phyloP scores from a whole-genome alignment of 257 asterid genomes.

The Ilex asprella region DNA sequence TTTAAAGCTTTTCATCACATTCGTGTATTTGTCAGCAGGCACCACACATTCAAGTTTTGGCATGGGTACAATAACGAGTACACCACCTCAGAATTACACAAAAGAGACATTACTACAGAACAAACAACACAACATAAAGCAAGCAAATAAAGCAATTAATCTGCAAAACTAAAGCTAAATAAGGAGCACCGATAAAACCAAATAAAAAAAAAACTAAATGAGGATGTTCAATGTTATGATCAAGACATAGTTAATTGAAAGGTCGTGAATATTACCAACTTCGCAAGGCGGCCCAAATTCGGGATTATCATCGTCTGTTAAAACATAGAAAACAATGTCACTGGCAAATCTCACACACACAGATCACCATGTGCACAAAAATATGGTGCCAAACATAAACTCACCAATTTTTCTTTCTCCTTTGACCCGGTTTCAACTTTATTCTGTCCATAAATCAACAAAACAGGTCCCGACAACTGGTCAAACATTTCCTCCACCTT shows the following conservation, averaged over 20 bases:
- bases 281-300: conserved; percentile 86
- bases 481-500: conserved; percentile 85
- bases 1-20: no score
- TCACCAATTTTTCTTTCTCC: conserved; percentile 87
- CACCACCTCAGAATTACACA: no score
- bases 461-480: conserved; percentile 64
- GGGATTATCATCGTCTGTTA: conserved; percentile 92
- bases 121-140: not conserved
- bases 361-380: not conserved
- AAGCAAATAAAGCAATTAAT: conserved; percentile 3
- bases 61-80: no score
- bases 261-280: conserved; percentile 57
- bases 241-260: conserved; percentile 7
- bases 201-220: no score
- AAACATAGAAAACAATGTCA: conserved; percentile 27
- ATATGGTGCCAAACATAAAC: conserved; percentile 17
- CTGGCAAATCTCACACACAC: not conserved
- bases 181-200: not conserved
- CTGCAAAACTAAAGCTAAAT: not conserved
- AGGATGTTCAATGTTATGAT: no score
- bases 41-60: no score
- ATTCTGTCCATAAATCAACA: conserved; percentile 83
- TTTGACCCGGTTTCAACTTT: conserved; percentile 68
- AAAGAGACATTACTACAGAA: no score
- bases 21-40: no score